Evolutionary conservation across 2,329 filamentous ascomycete species (phyloP).

Genomic region (Colletotrichum sp.): DNA sequence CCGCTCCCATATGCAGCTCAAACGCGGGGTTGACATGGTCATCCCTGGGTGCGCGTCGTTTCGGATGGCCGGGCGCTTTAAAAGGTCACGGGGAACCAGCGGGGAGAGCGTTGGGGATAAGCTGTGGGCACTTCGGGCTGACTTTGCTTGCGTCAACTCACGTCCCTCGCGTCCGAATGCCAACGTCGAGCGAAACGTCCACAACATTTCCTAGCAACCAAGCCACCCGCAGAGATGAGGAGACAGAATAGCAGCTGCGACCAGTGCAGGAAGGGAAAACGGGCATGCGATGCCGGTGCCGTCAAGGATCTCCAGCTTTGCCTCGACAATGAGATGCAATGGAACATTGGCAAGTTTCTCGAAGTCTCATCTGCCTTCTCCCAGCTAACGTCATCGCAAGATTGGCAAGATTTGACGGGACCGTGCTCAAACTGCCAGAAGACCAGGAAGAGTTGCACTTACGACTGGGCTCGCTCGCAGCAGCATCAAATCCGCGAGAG

Average conservation of each 20-base stretch:
- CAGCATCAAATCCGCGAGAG: neutral
- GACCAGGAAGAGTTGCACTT: constrained; percentile 33
- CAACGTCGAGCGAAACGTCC: neutral
- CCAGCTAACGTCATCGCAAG: neutral
- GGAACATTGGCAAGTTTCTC: constrained; percentile 6
- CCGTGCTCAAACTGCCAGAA: constrained; percentile 33
- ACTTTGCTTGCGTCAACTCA: neutral
- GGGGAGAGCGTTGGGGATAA: neutral
- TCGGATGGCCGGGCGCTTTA: neutral
- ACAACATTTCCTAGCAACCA: neutral
- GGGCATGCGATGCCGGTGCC: constrained; percentile 25
- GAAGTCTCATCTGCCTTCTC: no score
- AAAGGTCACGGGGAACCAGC: neutral
- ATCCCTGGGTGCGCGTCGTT: neutral
- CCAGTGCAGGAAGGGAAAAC: constrained; percentile 29
- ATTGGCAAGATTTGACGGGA: neutral
- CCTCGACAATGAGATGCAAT: neutral
- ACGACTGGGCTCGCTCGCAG: constrained; percentile 30
- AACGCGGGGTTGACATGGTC: constrained; percentile 2
- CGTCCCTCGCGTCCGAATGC: neutral
- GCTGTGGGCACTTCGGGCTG: neutral
- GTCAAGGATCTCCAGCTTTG: constrained; percentile 2
- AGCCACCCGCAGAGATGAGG: constrained; percentile 9
- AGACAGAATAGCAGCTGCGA: constrained; percentile 27
- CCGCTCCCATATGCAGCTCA: neutral